Evolutionary conservation across 2,329 filamentous ascomycete genomes (phyloP).

Genomic region (Trichoderma atroviride): DNA sequence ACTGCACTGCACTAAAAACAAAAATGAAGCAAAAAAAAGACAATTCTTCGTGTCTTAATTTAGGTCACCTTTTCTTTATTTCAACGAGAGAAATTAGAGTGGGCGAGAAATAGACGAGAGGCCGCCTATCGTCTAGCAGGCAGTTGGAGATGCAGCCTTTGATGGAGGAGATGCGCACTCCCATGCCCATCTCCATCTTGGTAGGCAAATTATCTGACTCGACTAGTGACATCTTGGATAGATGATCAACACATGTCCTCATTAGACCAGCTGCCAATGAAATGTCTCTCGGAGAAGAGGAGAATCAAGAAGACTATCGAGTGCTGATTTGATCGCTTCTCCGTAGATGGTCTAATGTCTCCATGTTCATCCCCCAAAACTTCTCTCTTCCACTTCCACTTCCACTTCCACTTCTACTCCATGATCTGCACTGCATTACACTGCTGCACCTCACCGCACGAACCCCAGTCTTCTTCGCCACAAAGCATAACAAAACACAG

Average conservation of each 20-base stretch:
- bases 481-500: background rate
- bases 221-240: background rate
- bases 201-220: background rate
- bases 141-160: background rate
- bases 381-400: background rate
- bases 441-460: background rate
- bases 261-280: background rate
- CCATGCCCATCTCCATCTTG: background rate
- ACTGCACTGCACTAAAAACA: background rate
- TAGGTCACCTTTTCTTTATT: background rate
- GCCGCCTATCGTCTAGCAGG: background rate
- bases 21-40: background rate
- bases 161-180: background rate
- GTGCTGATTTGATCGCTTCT: background rate
- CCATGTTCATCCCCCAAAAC: background rate
- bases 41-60: background rate
- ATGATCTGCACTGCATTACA: slow-evolving; percentile 2
- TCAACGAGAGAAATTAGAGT: background rate
- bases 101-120: slow-evolving; percentile 9
- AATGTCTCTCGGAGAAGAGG: background rate
- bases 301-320: background rate
- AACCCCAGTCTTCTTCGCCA: background rate
- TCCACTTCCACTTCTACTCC: background rate
- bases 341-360: background rate
- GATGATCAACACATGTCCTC: background rate